Evolutionary conservation across 306 rosid species (phyloP).

Genomic region (Oxytropis ochrocephala): DNA sequence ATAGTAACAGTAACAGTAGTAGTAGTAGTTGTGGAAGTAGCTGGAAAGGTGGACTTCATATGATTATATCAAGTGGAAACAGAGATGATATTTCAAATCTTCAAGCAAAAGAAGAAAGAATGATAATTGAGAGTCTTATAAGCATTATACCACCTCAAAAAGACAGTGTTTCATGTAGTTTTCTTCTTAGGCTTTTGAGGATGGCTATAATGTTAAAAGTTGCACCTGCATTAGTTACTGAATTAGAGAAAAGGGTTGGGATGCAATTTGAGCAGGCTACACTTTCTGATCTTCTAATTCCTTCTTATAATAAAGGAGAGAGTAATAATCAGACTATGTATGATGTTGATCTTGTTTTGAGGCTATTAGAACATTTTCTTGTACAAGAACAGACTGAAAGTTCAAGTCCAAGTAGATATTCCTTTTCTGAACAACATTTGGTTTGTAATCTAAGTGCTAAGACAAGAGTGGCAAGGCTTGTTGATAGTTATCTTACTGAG

Average conservation of each 20-base stretch:
- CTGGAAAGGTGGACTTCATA: constrained; percentile 81
- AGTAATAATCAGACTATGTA: constrained; percentile 35
- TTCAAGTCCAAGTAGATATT: constrained; percentile 59
- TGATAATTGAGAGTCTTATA: constrained; percentile 85
- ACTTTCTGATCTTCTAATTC: constrained; percentile 74
- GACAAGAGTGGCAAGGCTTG: constrained; percentile 93
- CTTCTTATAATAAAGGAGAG: constrained; percentile 57
- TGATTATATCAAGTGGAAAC: constrained; percentile 48
- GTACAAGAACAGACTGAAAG: constrained; percentile 84
- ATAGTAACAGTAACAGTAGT: constrained; percentile 35
- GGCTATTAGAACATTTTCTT: constrained; percentile 91
- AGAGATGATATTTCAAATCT: constrained; percentile 48
- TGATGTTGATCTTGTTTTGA: constrained; percentile 92
- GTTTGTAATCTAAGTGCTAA: constrained; percentile 61
- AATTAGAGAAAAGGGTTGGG: constrained; percentile 90
- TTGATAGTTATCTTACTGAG: constrained; percentile 95
- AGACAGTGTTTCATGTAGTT: constrained; percentile 91
- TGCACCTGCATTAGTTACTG: constrained; percentile 89
- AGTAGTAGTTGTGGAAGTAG: constrained; percentile 34
- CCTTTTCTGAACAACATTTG: constrained; percentile 53
- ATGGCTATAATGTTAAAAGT: constrained; percentile 85
- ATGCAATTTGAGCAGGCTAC: constrained; percentile 98
- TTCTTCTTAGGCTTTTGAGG: constrained; percentile 84
- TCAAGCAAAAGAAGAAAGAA: constrained; percentile 79
- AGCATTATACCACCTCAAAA: constrained; percentile 96